Base-by-base conservation (phyloP, 129 eudicot species). In the Escallonia rubra region DNA sequence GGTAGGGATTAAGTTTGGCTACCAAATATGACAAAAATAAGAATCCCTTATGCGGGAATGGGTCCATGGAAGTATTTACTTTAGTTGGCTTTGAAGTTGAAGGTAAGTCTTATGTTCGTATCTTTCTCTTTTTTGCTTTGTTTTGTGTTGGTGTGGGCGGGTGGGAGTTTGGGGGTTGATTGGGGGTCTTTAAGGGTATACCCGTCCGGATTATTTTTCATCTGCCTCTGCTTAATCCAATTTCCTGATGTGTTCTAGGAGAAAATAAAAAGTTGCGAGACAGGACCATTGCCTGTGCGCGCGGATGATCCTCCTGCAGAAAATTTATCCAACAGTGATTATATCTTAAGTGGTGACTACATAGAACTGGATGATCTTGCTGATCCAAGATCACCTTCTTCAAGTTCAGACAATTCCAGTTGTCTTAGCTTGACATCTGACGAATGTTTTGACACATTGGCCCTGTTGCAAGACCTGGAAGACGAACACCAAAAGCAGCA, bases 311-410 rank as follows among this genome's bases (percentile, higher is more conserved):
- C 43, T 49, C 55, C 59, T 57, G 48, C 3, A 56, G 76, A 76
- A 42, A 71, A 66, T 6, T 63, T 68, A 1, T 44, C 76, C 7
- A 84, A 79, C 41, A 54, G 12, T 49, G 79, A 78, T 38, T 73
- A 59, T 61, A 38, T 76, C 50, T 65, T 73, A 39, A 61, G 53
- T 65, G 95, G 77, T 13, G 91, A 85, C 78, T 87, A 8, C 75
- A 61, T 87, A 86, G 96, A 89, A 75, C 34, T 90, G 72, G 54
- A 77, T 64, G 97, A 90, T 87, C 90, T 82, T 71, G 74, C 4
- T 52, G 79, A 55, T 57, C 80, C 81, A 12, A 47, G 60, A 40
- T 82, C 95, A 10, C 76, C 59, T 41, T 69, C 76, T 51, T 79
- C 95, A 47, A 90, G 86, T 74, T 85, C 87, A 49, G 86, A 74